phyloP scores from a whole-genome alignment of 1,284 basidiomycete species.

The Schizophyllum commune region DNA sequence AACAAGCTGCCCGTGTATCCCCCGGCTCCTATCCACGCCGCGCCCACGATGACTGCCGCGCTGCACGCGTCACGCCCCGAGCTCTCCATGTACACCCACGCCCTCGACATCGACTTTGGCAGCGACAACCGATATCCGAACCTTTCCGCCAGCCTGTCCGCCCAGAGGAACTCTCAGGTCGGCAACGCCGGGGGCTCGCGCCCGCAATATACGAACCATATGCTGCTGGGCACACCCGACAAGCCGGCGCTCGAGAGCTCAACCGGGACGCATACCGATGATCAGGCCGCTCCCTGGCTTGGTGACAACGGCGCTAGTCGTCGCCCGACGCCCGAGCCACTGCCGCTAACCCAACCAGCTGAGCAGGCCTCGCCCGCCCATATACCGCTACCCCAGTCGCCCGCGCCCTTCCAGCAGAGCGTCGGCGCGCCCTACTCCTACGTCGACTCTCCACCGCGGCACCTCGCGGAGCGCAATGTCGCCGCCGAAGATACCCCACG shows the following conservation, averaged over 20 bases:
- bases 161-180: not conserved
- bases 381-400: too few relatives aligned
- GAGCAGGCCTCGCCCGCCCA: not conserved
- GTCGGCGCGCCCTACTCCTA: too few relatives aligned
- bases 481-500: slow-evolving; percentile 13
- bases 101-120: slow-evolving; percentile 15
- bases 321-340: not conserved
- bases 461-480: slow-evolving; percentile 27
- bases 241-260: not conserved
- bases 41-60: slow-evolving; percentile 37
- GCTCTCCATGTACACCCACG: slow-evolving; percentile 21
- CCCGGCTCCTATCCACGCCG: slow-evolving; percentile 12
- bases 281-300: not conserved
- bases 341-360: not conserved
- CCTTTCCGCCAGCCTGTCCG: slow-evolving; percentile 4
- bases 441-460: slow-evolving; percentile 6
- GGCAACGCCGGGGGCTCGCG: not conserved
- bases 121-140: slow-evolving; percentile 18
- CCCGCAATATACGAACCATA: not conserved
- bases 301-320: not conserved
- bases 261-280: not conserved
- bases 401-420: too few relatives aligned
- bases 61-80: slow-evolving; percentile 31
- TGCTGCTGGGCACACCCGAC: not conserved
- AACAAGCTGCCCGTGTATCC: not conserved